Conservation (phyloP, 768 basidiomycete genomes). For the Guyanaporus albipodus region DNA sequence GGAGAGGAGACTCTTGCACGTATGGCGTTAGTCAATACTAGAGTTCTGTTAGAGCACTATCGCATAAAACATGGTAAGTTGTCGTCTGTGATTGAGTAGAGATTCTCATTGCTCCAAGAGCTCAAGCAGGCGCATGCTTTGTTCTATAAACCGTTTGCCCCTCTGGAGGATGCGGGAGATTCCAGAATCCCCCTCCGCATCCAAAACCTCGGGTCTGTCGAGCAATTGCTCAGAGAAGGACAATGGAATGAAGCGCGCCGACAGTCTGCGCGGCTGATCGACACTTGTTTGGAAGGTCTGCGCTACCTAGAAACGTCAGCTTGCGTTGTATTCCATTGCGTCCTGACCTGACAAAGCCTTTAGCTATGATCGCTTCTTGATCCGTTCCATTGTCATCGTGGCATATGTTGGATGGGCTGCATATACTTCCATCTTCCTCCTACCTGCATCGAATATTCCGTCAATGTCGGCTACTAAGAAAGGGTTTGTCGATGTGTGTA, state of each 20-base stretch:
- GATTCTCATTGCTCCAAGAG: slow-evolving; percentile 37
- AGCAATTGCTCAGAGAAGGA: slow-evolving; percentile 39
- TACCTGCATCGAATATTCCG: slow-evolving; percentile 37
- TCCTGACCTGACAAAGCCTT: slow-evolving; percentile 5
- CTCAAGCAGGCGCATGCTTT: slow-evolving; percentile 55
- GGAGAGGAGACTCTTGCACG: slow-evolving; percentile 51
- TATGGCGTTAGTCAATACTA: slow-evolving; percentile 59
- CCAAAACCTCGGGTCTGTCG: slow-evolving; percentile 38
- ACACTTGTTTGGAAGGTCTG: slow-evolving; percentile 53
- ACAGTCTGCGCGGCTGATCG: slow-evolving; percentile 49
- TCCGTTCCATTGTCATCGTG: slow-evolving; percentile 61
- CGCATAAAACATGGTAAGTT: slow-evolving; percentile 66
- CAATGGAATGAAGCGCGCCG: slow-evolving; percentile 49
- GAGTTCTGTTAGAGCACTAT: slow-evolving; percentile 76
- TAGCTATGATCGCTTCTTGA: slow-evolving; percentile 70
- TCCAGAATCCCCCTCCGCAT: slow-evolving; percentile 34
- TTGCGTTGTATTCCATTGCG: neutral
- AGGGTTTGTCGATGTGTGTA: slow-evolving; percentile 16
- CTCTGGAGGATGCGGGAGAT: slow-evolving; percentile 37
- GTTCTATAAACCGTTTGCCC: slow-evolving; percentile 58
- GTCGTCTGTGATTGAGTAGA: neutral
- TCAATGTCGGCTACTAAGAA: neutral
- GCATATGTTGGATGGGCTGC: slow-evolving; percentile 80
- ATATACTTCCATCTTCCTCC: slow-evolving; percentile 56
- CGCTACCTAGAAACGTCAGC: slow-evolving; percentile 70